Conservation (phyloP, 2,329 filamentous ascomycete species). For the Venturia aucupariae region DNA sequence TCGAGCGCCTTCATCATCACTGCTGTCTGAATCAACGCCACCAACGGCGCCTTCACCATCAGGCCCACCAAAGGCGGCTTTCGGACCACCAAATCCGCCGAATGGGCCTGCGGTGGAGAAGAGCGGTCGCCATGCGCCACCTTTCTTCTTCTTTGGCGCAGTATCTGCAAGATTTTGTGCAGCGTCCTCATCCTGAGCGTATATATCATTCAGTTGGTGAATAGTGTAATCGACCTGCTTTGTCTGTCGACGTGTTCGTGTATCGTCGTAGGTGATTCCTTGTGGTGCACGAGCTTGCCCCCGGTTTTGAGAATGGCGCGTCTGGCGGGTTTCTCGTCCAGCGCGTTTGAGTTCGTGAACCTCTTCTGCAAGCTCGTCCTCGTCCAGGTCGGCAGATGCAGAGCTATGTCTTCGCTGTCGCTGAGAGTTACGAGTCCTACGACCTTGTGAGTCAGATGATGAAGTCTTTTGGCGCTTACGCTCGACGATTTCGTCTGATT, state of each 20-base stretch:
- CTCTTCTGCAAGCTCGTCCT: constrained; percentile 44
- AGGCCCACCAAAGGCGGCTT: constrained; percentile 63
- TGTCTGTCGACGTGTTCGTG: constrained; percentile 53
- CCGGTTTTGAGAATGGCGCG: constrained; percentile 10
- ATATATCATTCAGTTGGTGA: constrained; percentile 59
- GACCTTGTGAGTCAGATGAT: constrained; percentile 2
- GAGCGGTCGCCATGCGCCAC: constrained; percentile 62
- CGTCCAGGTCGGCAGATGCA: constrained; percentile 40
- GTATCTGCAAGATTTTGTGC: constrained; percentile 46
- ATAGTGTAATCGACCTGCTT: constrained; percentile 12
- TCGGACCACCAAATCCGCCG: constrained; percentile 68
- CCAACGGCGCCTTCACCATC: constrained; percentile 66
- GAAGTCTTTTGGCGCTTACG: constrained; percentile 24
- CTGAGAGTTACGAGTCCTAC: constrained; percentile 4
- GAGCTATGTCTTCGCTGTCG: constrained; percentile 35
- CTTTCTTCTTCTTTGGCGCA: constrained; percentile 31
- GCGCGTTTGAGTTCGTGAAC: constrained; percentile 47
- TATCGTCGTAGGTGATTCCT: constrained; percentile 41
- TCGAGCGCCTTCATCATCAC: constrained; percentile 73
- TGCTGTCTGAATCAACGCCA: constrained; percentile 87
- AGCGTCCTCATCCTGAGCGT: constrained; percentile 66
- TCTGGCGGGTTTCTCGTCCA: constrained; percentile 26
- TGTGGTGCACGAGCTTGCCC: constrained; percentile 30
- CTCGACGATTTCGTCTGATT: constrained; percentile 39
- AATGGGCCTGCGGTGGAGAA: constrained; percentile 92